Evolutionary conservation across 345 rosid genomes (phyloP).

Genomic region (Populus simonii): DNA sequence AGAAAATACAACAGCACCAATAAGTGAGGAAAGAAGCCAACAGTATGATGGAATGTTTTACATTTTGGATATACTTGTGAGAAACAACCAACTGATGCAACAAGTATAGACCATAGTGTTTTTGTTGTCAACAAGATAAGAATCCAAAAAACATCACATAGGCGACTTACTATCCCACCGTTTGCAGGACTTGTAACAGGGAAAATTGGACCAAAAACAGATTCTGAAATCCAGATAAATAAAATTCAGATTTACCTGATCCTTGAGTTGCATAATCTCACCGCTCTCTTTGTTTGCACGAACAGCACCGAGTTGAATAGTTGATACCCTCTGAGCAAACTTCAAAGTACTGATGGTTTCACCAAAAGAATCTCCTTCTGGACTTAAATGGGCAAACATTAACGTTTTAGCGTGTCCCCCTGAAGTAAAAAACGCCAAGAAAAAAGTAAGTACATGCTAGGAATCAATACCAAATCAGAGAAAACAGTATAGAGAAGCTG

Average conservation of each 20-base stretch:
- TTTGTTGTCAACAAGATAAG: not conserved
- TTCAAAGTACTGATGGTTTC: conserved; percentile 87
- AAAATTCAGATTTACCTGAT: conserved; percentile 47
- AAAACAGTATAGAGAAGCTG: not conserved
- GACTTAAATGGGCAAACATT: conserved; percentile 93
- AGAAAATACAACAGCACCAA: too few species aligned
- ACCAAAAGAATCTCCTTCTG: conserved; percentile 72
- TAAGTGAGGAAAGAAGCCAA: not conserved
- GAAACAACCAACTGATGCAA: not conserved
- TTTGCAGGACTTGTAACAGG: not conserved
- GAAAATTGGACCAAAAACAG: not conserved
- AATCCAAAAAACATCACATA: not conserved
- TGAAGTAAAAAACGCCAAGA: conserved; percentile 23
- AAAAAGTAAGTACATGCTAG: not conserved
- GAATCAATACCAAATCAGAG: not conserved
- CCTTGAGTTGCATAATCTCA: conserved; percentile 79
- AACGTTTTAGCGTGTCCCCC: conserved; percentile 87
- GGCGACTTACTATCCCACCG: not conserved
- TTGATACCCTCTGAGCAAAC: conserved; percentile 85
- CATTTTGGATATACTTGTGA: not conserved
- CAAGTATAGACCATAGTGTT: not conserved
- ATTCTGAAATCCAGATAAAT: not conserved
- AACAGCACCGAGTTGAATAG: conserved; percentile 82
- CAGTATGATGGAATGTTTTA: not conserved
- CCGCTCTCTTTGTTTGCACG: conserved; percentile 70